Evolutionary conservation across 192 early-diverging fungal genomes (phyloP), one percentile per base, ranked within the genome.

Genomic region (Spizellomyces sp.): DNA sequence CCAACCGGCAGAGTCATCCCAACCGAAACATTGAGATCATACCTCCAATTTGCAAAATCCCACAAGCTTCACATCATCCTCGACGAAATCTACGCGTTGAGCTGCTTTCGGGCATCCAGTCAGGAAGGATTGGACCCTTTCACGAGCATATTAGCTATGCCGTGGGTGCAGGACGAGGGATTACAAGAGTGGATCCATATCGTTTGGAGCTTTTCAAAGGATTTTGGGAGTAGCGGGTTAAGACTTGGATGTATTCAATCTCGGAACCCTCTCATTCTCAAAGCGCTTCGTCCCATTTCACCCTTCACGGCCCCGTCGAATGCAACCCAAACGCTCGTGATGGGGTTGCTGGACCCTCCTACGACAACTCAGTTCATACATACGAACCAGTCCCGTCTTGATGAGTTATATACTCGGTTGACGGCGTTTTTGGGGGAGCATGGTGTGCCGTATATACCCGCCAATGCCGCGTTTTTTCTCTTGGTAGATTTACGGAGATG

Each of bases 151-250:
- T 76, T 91, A 41, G 80, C 85, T 46, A 66, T 89, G 60, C 58
- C 69, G 5, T 81, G 89, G 60, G 62, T 94, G 52, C 80, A 79
- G 47, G 89, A 91, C 58, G 27, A 36, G 3, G 27, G 27, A 36
- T 36, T 36, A 36, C 88, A 88, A 48, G 64, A 80, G 0, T 64
- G 81, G 22, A 81, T 91, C 12, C 87, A 93, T 60, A 83, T 94
- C 27, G 66, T 94, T 36, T 94, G 93, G 76, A 87, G 90, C 17
- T 73, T 96, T 65, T 91, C 89, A 69, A 96, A 96, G 78, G 94
- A 93, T 76, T 94, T 96, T 83, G 81, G 86, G 17, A 74, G 91
- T 45, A 91, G 90, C 70, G 93, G 93, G 5, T 80, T 90, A 69
- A 88, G 92, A 48, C 77, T 88, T 57, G 92, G 87, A 21, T 86